Base-by-base conservation (phyloP, 2,329 filamentous ascomycete genomes). In the Aquanectria penicillioides region DNA sequence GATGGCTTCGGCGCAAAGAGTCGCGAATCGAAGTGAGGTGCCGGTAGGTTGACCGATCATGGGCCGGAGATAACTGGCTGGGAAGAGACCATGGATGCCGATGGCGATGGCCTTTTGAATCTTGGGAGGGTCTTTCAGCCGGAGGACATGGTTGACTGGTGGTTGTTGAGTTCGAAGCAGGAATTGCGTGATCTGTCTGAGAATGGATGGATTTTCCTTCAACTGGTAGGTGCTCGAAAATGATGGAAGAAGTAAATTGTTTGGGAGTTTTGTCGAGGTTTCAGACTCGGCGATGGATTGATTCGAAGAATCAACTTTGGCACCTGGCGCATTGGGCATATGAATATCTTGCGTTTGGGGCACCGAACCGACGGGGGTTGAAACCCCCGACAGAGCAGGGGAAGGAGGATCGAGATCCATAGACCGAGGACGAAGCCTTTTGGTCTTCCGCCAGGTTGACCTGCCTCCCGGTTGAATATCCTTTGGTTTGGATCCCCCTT, bases 21-120 rank as follows among this genome's bases (percentile, higher is more conserved):
- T 94, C 9, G 94, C 93, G 72, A 99, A 99, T 34, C 93, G 89
- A 55, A 98, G 88, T 0, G 94, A 98, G 1, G 95, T 99, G 6
- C 95, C 95, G 0, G 94, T 99, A 0, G 95, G 95, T 68, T 97
- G 94, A 0, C 95, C 95, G 13, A 98, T 89, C 66, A 99, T 91
- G 17, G 90, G 91, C n/a, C 95, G 89, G 29, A 99, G 83, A 36
- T 96, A 86, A 0, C 90, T 87, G 1, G 93, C 93, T 1, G 95
- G 95, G 65, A 98, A 97, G 59, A 97, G 90, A 1, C 95, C 95
- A 74, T 99, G 95, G 1, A 99, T 88, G 33, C 95, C 95, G 65
- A 99, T 97, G 1, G 94, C 93, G 5, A 99, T 83, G 11, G 95
- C 95, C 65, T 90, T 95, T 70, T 87, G 92, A 41, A 98, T 87